Conservation (phyloP, 306 rosid genomes). For the Glycine soja region DNA sequence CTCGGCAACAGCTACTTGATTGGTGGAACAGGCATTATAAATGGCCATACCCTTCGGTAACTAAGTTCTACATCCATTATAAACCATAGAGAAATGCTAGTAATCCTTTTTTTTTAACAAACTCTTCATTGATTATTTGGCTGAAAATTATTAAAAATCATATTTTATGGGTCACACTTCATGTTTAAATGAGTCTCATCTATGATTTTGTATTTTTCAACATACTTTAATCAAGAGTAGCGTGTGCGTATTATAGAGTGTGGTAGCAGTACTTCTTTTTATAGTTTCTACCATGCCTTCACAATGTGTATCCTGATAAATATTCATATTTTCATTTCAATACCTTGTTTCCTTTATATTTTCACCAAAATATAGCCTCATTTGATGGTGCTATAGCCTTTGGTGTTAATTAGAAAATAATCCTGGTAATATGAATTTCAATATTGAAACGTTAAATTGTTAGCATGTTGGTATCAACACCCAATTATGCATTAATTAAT, state of each 20-base stretch:
- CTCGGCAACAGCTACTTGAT: slow-evolving; percentile 89
- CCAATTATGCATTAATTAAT: background rate
- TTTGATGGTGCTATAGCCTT: background rate
- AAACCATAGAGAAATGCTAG: too few relatives aligned
- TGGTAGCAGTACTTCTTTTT: too few relatives aligned
- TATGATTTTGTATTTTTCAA: too few relatives aligned
- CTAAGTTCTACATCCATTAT: background rate
- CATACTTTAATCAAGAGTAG: too few relatives aligned
- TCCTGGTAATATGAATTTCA: background rate
- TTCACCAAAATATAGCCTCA: background rate
- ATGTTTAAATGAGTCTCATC: too few relatives aligned
- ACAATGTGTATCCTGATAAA: background rate
- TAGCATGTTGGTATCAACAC: background rate
- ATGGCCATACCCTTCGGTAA: slow-evolving; percentile 98
- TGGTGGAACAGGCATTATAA: slow-evolving; percentile 98
- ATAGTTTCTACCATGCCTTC: slow-evolving; percentile 14
- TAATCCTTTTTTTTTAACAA: too few relatives aligned
- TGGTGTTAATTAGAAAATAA: background rate
- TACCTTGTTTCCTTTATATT: background rate
- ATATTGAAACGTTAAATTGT: background rate
- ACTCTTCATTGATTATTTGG: too few relatives aligned
- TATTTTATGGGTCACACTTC: too few relatives aligned
- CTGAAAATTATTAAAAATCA: too few relatives aligned
- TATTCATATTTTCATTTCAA: background rate
- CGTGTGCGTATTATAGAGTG: too few relatives aligned